phyloP scores from a whole-genome alignment of 176 grass and related monocot genomes.

The Luzula sylvatica region DNA sequence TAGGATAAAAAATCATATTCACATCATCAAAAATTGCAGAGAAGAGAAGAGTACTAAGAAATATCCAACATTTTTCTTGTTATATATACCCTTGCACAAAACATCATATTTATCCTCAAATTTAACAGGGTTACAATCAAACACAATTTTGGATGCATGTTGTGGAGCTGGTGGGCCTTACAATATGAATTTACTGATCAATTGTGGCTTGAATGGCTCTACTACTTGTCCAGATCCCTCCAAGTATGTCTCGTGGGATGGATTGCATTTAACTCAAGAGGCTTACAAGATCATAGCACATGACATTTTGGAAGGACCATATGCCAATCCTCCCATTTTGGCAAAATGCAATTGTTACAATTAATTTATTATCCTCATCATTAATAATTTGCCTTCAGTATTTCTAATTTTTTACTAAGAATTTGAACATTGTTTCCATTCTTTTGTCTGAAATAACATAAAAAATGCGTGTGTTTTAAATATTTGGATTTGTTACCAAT shows the following conservation, averaged over 20 bases:
- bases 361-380: neutral
- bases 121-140: constrained; percentile 22
- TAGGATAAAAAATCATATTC: too few species aligned
- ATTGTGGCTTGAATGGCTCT: neutral
- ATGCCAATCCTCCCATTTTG: constrained; percentile 22
- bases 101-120: too few species aligned
- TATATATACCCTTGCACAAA: too few species aligned
- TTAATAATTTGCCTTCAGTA: too few species aligned
- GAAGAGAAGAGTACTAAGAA: too few species aligned
- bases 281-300: constrained; percentile 21
- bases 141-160: constrained; percentile 20
- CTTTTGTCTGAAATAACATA: too few species aligned
- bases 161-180: constrained; percentile 23
- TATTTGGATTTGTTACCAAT: too few species aligned
- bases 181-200: constrained; percentile 16
- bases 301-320: constrained; percentile 21
- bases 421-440: too few species aligned
- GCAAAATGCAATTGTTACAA: neutral
- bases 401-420: too few species aligned
- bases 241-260: constrained; percentile 32
- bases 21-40: too few species aligned
- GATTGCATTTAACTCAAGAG: constrained; percentile 35
- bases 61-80: too few species aligned
- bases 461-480: too few species aligned
- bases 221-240: constrained; percentile 8